Conservation (phyloP, 2,329 filamentous ascomycete species). For the Verticillium isaacii region DNA sequence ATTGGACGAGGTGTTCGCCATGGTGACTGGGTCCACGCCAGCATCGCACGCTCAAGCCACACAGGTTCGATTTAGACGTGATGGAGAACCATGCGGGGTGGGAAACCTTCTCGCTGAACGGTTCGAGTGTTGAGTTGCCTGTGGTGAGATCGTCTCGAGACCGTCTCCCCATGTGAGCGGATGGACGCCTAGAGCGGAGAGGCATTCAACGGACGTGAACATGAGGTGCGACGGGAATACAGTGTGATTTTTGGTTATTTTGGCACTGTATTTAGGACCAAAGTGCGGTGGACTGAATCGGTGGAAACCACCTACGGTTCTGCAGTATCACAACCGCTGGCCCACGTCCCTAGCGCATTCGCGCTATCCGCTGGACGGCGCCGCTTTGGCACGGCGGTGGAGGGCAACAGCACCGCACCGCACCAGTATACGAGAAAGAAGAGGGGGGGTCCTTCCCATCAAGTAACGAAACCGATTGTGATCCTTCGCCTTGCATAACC, state of each 20-base stretch:
- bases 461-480: neutral
- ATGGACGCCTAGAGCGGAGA: neutral
- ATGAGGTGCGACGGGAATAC: too few relatives aligned
- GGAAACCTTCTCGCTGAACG: too few relatives aligned
- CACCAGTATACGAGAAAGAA: neutral
- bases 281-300: too few relatives aligned
- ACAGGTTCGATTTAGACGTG: neutral
- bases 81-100: neutral
- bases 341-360: neutral
- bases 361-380: neutral
- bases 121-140: neutral
- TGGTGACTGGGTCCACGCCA: neutral
- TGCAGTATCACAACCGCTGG: neutral
- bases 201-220: neutral
- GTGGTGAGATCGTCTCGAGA: neutral
- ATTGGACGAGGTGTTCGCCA: conserved; percentile 6
- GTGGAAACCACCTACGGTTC: neutral
- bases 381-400: neutral
- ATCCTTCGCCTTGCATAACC: neutral
- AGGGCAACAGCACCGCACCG: neutral
- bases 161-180: too few relatives aligned
- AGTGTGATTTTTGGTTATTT: neutral
- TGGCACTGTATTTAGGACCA: neutral
- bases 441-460: neutral
- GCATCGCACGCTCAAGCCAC: neutral